phyloP scores from a whole-genome alignment of 1,284 basidiomycete genomes.

The Malassezia sympodialis region DNA sequence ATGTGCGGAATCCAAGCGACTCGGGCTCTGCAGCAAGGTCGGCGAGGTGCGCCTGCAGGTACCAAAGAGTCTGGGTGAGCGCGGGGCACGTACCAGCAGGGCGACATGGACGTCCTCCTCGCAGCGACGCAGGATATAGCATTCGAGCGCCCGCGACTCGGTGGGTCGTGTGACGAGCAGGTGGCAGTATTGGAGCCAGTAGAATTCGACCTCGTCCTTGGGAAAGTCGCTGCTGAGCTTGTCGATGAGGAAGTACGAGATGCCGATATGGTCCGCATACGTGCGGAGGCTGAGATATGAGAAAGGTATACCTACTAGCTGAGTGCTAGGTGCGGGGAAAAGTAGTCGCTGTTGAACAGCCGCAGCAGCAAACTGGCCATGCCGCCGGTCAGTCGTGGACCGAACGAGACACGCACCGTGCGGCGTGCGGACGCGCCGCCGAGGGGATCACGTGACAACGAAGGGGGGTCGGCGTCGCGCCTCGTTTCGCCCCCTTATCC shows the following conservation, averaged over 20 bases:
- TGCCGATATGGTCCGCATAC: constrained; percentile 45
- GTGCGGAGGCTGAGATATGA: constrained; percentile 21
- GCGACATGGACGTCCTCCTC: constrained; percentile 43
- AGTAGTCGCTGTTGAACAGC: constrained; percentile 46
- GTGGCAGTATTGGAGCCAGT: constrained; percentile 45
- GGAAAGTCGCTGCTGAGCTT: constrained; percentile 34
- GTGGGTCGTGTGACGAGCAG: constrained; percentile 41
- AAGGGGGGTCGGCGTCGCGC: not conserved
- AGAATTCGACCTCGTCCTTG: constrained; percentile 40
- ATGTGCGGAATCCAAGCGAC: constrained; percentile 75
- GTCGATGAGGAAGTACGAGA: constrained; percentile 44
- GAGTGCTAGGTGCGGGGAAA: constrained; percentile 44
- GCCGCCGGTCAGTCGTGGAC: not conserved
- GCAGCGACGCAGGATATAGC: constrained; percentile 39
- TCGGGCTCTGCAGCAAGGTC: constrained; percentile 51
- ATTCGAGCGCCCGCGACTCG: constrained; percentile 40
- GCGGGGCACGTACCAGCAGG: constrained; percentile 20
- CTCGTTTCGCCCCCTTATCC: not conserved
- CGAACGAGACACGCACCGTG: not conserved
- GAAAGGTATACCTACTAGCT: constrained; percentile 25
- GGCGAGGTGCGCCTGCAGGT: constrained; percentile 42
- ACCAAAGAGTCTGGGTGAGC: constrained; percentile 36
- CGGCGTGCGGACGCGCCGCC: not conserved
- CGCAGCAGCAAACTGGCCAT: constrained; percentile 45
- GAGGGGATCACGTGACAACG: constrained; percentile 3